Percentiles rank a stretch among this genome's conserved stretches.
Conservation (phyloP, 768 basidiomycete species). For the Nidularia sp. region DNA sequence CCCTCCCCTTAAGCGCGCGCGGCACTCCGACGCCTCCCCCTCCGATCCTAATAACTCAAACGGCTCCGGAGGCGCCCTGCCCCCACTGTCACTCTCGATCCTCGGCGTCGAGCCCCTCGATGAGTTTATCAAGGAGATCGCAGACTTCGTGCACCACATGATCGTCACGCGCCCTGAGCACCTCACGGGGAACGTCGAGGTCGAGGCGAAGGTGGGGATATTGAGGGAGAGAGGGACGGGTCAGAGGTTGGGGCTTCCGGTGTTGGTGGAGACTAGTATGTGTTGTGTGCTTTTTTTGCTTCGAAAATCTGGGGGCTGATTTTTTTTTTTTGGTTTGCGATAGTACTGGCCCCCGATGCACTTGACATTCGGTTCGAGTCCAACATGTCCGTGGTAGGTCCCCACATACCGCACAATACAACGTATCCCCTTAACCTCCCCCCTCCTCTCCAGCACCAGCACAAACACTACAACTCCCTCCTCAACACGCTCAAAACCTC, state of each 20-base stretch:
- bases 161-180: constrained; percentile 52
- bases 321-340: constrained; percentile 1
- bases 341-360: constrained; percentile 66
- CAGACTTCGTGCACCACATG: constrained; percentile 81
- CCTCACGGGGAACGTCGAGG: constrained; percentile 61
- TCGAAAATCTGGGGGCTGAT: constrained; percentile 3
- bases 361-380: constrained; percentile 79
- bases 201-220: constrained; percentile 88
- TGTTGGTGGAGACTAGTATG: constrained; percentile 83
- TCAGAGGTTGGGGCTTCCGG: constrained; percentile 62
- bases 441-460: constrained; percentile 58
- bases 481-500: constrained; percentile 77
- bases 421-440: constrained; percentile 8
- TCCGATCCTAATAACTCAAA: constrained; percentile 2
- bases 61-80: constrained; percentile 25
- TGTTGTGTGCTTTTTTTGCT: constrained; percentile 13
- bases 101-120: constrained; percentile 88
- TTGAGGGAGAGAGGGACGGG: constrained; percentile 55
- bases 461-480: constrained; percentile 79
- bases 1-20: constrained; percentile 20
- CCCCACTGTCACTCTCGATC: constrained; percentile 74
- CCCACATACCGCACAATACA: constrained; percentile 9
- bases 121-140: constrained; percentile 89
- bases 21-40: constrained; percentile 12
- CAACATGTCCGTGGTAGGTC: constrained; percentile 82